Evolutionary conservation across 2,329 filamentous ascomycete genomes (phyloP).

Genomic region (Lojkania enalia): DNA sequence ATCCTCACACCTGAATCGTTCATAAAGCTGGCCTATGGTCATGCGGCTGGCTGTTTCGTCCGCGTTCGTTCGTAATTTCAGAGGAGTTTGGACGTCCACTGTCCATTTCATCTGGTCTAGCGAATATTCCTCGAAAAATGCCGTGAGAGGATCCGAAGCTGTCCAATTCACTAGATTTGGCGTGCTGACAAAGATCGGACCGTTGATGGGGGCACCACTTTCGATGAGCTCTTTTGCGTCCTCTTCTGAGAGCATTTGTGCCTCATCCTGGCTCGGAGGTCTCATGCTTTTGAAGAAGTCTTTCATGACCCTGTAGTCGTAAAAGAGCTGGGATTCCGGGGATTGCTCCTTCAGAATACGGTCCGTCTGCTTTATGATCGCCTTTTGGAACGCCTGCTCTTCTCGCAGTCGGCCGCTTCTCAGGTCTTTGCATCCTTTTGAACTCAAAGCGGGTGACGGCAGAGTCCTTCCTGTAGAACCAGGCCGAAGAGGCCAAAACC

Average conservation of each 20-base stretch:
- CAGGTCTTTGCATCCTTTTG: neutral
- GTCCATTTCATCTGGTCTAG: neutral
- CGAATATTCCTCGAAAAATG: neutral
- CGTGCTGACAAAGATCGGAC: neutral
- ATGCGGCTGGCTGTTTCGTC: neutral
- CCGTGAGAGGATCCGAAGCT: neutral
- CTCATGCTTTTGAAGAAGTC: neutral
- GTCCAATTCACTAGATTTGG: neutral
- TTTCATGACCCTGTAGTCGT: neutral
- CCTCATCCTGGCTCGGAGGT: neutral
- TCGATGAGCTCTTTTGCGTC: neutral
- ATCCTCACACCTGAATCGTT: neutral
- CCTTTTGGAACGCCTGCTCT: neutral
- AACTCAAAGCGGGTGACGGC: neutral
- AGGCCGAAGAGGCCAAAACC: neutral
- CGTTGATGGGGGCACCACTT: neutral
- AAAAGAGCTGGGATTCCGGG: neutral
- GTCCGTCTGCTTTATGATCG: neutral
- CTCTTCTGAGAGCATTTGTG: neutral
- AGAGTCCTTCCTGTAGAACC: neutral
- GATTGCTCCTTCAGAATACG: neutral
- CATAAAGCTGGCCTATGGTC: neutral
- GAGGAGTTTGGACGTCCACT: neutral
- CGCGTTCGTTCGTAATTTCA: neutral
- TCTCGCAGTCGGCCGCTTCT: neutral